Evolutionary conservation across 495 filamentous ascomycete species (phyloP).

Genomic region (Cairneyella variabilis): DNA sequence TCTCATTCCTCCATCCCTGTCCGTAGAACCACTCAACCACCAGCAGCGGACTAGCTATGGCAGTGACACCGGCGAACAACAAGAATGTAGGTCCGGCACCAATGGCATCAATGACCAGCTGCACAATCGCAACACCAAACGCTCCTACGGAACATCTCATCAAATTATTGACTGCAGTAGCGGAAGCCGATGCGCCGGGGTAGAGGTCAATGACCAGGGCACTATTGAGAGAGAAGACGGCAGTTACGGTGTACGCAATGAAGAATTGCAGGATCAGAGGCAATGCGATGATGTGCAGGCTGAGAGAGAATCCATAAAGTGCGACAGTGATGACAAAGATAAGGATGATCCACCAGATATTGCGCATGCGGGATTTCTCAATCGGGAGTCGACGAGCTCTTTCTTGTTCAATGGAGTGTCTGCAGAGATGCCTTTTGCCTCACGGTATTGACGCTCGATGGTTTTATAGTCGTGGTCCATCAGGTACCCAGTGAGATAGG

Average conservation of each 20-base stretch:
- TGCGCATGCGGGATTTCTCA: conserved; percentile 37
- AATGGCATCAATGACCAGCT: conserved; percentile 54
- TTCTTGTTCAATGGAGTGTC: conserved; percentile 3
- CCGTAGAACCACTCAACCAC: conserved; percentile 11
- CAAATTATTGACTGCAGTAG: conserved; percentile 61
- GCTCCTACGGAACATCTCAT: conserved; percentile 60
- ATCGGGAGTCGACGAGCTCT: conserved; percentile 24
- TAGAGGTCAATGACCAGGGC: conserved; percentile 33
- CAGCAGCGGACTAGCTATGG: not conserved
- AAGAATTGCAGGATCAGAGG: conserved; percentile 19
- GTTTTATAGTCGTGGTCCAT: conserved; percentile 48
- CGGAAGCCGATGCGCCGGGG: conserved; percentile 44
- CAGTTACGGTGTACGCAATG: conserved; percentile 35
- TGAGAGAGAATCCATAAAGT: conserved; percentile 13
- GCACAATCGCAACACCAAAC: conserved; percentile 54
- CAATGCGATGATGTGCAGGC: not conserved
- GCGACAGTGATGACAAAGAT: conserved; percentile 30
- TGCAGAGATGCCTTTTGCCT: conserved; percentile 2
- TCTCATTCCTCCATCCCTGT: conserved; percentile 3
- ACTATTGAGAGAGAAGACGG: conserved; percentile 11
- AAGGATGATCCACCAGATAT: conserved; percentile 26
- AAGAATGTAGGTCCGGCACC: conserved; percentile 63
- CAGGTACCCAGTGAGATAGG: conserved; percentile 57
- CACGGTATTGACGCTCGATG: conserved; percentile 25
- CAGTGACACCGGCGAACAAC: conserved; percentile 39